A percentile compares a stretch with the other conserved stretches of the same genome.
Evolutionary conservation across 305 asterid species (phyloP).

Genomic region (Fraxinus sp.): DNA sequence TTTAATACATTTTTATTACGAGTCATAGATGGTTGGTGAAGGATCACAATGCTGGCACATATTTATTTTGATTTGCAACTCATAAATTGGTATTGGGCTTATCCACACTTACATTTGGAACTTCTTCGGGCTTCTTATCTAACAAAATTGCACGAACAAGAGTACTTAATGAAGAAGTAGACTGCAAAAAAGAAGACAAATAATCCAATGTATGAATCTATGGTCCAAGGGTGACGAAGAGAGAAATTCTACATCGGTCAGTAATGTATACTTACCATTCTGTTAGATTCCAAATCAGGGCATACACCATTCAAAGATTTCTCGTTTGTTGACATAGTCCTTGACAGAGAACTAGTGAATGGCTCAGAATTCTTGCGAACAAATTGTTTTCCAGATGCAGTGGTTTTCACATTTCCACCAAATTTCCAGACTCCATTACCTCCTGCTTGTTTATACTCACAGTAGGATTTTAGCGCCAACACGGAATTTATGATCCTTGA

Average conservation of each 20-base stretch:
- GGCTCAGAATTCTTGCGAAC: constrained; percentile 81
- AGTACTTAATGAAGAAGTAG: constrained; percentile 69
- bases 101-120: constrained; percentile 68
- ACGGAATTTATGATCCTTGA: constrained; percentile 88
- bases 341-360: constrained; percentile 59
- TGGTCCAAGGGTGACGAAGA: constrained; percentile 17
- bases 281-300: constrained; percentile 43
- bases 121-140: constrained; percentile 91
- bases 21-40: background rate
- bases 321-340: constrained; percentile 49
- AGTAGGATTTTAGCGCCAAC: constrained; percentile 80
- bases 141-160: constrained; percentile 71
- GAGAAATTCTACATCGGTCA: constrained; percentile 1
- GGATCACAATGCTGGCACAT: background rate
- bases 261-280: constrained; percentile 41
- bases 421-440: constrained; percentile 84
- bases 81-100: constrained; percentile 1
- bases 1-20: constrained; percentile 1
- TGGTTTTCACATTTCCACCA: constrained; percentile 76
- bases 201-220: constrained; percentile 7
- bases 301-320: constrained; percentile 41
- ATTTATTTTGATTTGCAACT: background rate
- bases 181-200: constrained; percentile 46
- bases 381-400: constrained; percentile 59
- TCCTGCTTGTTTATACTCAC: constrained; percentile 81